phyloP scores from a whole-genome alignment of 1,284 basidiomycete genomes.

The Coniferiporia sulphurascens region DNA sequence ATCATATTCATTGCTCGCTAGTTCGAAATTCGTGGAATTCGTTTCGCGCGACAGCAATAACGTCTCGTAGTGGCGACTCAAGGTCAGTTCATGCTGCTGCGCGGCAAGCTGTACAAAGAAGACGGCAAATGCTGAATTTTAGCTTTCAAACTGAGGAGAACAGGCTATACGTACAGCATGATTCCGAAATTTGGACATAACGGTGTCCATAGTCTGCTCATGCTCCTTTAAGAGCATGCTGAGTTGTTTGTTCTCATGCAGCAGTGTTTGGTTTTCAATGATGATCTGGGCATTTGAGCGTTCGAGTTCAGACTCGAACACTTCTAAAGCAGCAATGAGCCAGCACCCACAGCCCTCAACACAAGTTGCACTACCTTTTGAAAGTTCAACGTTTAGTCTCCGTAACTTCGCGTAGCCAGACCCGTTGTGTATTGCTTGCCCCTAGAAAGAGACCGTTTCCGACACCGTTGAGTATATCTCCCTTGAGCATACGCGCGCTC shows the following conservation, averaged over 20 bases:
- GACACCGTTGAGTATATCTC: not conserved
- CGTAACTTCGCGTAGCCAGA: conserved; percentile 75
- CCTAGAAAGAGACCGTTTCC: conserved; percentile 36
- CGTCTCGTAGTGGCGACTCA: conserved; percentile 89
- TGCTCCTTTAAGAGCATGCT: conserved; percentile 88
- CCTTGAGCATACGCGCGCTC: conserved; percentile 2
- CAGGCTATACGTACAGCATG: conserved; percentile 67
- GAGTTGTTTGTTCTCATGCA: conserved; percentile 94
- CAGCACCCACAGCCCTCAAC: conserved; percentile 1
- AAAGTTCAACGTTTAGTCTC: conserved; percentile 91
- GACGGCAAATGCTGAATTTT: not conserved
- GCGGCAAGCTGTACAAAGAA: conserved; percentile 62
- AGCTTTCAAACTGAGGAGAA: too few species aligned
- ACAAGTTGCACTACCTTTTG: conserved; percentile 55
- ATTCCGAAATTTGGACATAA: conserved; percentile 94
- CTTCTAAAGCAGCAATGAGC: conserved; percentile 48
- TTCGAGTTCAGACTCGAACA: conserved; percentile 91
- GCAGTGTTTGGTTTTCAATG: conserved; percentile 88
- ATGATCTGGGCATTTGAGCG: conserved; percentile 85
- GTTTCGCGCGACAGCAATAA: conserved; percentile 75
- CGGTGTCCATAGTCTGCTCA: conserved; percentile 89
- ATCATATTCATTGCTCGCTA: conserved; percentile 52
- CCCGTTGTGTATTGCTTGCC: conserved; percentile 72
- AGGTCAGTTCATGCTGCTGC: conserved; percentile 84
- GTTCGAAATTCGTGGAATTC: conserved; percentile 54